A percentile compares a stretch with the other conserved stretches of the same genome.
phyloP scores from a whole-genome alignment of 140 eudicot species.

The Senecio squalidus region DNA sequence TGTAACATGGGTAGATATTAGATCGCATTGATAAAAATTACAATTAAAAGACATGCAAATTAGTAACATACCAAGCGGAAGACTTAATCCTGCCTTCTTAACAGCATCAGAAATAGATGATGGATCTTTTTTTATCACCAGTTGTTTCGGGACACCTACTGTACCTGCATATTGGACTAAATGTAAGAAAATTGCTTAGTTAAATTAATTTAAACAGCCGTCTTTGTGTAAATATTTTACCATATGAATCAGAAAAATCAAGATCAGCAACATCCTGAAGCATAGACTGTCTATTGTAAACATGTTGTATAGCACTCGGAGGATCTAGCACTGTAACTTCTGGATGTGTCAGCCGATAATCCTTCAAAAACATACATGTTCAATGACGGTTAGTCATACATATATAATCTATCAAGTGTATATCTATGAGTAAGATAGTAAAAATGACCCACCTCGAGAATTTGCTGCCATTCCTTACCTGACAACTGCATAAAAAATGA shows the following conservation, averaged over 20 bases:
- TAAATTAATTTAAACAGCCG: neutral
- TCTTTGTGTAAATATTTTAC: slow-evolving; percentile 36
- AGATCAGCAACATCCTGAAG: slow-evolving; percentile 90
- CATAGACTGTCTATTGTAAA: slow-evolving; percentile 90
- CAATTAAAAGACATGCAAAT: neutral
- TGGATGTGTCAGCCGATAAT: slow-evolving; percentile 75
- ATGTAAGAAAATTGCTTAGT: slow-evolving; percentile 1
- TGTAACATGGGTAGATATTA: slow-evolving; percentile 17
- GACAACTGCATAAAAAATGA: slow-evolving; percentile 53
- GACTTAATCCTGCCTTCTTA: slow-evolving; percentile 59
- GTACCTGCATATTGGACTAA: slow-evolving; percentile 44
- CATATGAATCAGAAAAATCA: slow-evolving; percentile 64
- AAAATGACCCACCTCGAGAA: slow-evolving; percentile 75
- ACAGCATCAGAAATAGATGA: slow-evolving; percentile 74
- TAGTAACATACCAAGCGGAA: slow-evolving; percentile 73
- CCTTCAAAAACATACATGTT: slow-evolving; percentile 37
- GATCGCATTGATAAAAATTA: neutral
- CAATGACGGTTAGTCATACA: neutral
- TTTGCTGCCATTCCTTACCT: slow-evolving; percentile 83
- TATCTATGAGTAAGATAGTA: neutral
- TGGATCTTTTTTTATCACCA: slow-evolving; percentile 82
- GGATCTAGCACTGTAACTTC: slow-evolving; percentile 98
- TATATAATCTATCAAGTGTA: neutral
- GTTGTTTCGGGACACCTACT: slow-evolving; percentile 80
- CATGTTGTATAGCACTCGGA: slow-evolving; percentile 82